Evolutionary conservation across 495 filamentous ascomycete genomes (phyloP).

Genomic region (Terfezia claveryi): DNA sequence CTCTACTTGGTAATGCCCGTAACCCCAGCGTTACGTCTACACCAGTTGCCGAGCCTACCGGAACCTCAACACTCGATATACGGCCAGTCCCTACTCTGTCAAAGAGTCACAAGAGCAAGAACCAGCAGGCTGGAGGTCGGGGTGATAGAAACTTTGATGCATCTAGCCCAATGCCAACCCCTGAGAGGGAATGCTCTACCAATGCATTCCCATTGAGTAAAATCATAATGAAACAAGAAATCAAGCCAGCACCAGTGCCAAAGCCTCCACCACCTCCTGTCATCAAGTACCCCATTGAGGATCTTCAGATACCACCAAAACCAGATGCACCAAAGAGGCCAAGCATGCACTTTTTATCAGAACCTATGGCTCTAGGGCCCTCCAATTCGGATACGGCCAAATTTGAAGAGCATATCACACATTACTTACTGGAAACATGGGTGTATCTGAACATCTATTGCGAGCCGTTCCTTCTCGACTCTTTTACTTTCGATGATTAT

Average conservation of each 20-base stretch:
- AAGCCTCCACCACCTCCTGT: constrained; percentile 49
- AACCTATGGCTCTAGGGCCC: background rate
- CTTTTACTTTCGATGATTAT: constrained; percentile 94
- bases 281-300: constrained; percentile 87
- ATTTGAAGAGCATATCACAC: background rate
- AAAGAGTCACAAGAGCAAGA: constrained; percentile 52
- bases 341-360: constrained; percentile 43
- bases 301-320: constrained; percentile 52
- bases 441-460: constrained; percentile 91
- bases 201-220: background rate
- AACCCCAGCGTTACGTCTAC: constrained; percentile 25
- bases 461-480: constrained; percentile 78
- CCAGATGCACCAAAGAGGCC: constrained; percentile 41
- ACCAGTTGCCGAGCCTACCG: constrained; percentile 6
- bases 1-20: constrained; percentile 20
- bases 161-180: background rate
- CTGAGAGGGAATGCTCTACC: background rate
- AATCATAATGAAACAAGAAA: background rate
- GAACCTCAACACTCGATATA: constrained; percentile 38
- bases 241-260: constrained; percentile 20
- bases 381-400: background rate
- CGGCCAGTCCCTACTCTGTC: constrained; percentile 39
- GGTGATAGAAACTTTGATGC: background rate
- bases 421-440: constrained; percentile 58
- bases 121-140: constrained; percentile 19